These are phyloP conservation scores for Monosporascus sp. DNA, from an alignment of 2,329 filamentous ascomycete genomes.

Conservation along the genomic window DNA sequence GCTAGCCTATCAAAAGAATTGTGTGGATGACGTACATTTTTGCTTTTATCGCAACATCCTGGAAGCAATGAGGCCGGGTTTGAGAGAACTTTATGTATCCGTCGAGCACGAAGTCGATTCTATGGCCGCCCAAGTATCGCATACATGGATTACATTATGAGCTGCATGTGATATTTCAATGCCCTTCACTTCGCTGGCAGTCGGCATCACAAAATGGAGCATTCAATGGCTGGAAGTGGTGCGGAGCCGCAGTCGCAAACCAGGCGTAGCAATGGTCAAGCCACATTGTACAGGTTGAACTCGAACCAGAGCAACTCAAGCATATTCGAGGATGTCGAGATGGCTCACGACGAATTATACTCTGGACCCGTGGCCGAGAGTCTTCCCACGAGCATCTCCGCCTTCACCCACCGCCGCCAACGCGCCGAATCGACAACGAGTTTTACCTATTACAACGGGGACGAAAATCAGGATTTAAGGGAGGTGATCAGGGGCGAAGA, in stretches of 20 bases:
- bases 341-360: conserved; percentile 95
- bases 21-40: too few relatives aligned
- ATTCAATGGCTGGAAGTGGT: conserved; percentile 9
- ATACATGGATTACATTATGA: neutral
- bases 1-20: too few relatives aligned
- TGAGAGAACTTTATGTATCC: too few relatives aligned
- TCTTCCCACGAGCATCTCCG: conserved; percentile 88
- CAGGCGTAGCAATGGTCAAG: conserved; percentile 10
- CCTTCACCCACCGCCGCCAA: conserved; percentile 78
- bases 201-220: neutral
- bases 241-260: conserved; percentile 7
- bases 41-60: too few relatives aligned
- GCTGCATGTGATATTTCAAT: neutral
- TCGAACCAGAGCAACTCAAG: conserved; percentile 72
- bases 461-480: conserved; percentile 41
- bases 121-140: too few relatives aligned
- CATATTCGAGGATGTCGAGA: conserved; percentile 93
- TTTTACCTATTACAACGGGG: conserved; percentile 83
- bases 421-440: conserved; percentile 82
- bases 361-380: conserved; percentile 92
- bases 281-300: conserved; percentile 56
- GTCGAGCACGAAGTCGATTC: too few relatives aligned
- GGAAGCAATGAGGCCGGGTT: too few relatives aligned
- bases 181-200: neutral
- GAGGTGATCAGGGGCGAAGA: conserved; percentile 35